Evolutionary conservation across 768 basidiomycete species (phyloP).

Genomic region (Psilocybe tampanensis): DNA sequence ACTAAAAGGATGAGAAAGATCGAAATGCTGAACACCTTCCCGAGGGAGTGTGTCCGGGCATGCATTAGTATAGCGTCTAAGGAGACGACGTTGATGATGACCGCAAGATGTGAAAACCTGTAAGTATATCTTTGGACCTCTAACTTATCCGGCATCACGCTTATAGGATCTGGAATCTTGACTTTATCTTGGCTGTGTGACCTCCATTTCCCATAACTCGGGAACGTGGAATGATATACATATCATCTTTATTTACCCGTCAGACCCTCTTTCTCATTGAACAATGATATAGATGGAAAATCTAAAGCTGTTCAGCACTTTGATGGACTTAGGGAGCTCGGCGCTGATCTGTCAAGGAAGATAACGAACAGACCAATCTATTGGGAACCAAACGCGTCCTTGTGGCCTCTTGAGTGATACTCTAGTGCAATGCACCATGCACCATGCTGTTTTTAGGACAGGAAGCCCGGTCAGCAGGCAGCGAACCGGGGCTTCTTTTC

Average conservation of each 20-base stretch:
- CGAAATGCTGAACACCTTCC: background rate
- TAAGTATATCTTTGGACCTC: no score
- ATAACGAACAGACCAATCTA: background rate
- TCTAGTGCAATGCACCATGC: background rate
- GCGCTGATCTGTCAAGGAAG: background rate
- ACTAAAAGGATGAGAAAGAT: background rate
- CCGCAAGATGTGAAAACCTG: no score
- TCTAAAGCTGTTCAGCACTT: no score
- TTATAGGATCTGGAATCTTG: no score
- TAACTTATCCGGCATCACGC: no score
- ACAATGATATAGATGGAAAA: no score
- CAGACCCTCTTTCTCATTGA: no score
- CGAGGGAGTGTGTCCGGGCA: background rate
- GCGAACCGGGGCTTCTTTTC: background rate
- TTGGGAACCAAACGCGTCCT: background rate
- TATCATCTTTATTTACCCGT: no score
- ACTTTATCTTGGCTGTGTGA: no score
- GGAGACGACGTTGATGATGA: background rate
- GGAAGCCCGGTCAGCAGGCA: no score
- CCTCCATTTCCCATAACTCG: no score
- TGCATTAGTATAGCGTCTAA: background rate
- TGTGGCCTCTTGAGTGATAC: background rate
- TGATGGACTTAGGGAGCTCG: background rate
- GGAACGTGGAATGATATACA: no score
- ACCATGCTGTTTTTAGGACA: background rate